Evolutionary conservation across 2,329 filamentous ascomycete genomes (phyloP).

Genomic region (Fusarium robinianum): DNA sequence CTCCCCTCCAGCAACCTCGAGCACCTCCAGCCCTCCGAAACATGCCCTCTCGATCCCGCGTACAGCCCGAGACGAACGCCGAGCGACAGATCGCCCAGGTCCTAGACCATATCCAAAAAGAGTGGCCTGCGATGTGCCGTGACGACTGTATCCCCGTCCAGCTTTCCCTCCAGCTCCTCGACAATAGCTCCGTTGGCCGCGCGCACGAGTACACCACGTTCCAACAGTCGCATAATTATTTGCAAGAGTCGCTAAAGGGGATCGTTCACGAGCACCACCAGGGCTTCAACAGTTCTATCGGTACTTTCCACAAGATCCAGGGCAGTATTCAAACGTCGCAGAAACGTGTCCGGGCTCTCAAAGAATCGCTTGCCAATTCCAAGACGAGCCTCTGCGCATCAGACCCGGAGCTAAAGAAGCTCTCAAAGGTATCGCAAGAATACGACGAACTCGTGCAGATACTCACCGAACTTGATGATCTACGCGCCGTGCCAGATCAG

Average conservation of each 20-base stretch:
- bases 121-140: constrained; percentile 91
- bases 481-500: constrained; percentile 87
- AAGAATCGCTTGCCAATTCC: constrained; percentile 79
- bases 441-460: constrained; percentile 90
- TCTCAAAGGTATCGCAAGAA: constrained; percentile 83
- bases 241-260: constrained; percentile 90
- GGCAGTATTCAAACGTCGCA: constrained; percentile 89
- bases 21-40: constrained; percentile 39
- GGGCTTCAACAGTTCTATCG: constrained; percentile 98
- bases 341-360: constrained; percentile 78
- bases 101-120: constrained; percentile 79
- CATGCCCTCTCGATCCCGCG: constrained; percentile 44
- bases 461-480: constrained; percentile 81
- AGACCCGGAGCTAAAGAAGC: constrained; percentile 87
- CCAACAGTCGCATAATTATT: constrained; percentile 77
- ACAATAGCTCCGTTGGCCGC: constrained; percentile 88
- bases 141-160: constrained; percentile 91
- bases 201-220: constrained; percentile 89
- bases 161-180: constrained; percentile 91
- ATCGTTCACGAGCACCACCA: constrained; percentile 99
- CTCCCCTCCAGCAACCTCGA: constrained; percentile 36
- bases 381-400: constrained; percentile 82
- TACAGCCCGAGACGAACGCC: constrained; percentile 52
- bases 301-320: constrained; percentile 98
- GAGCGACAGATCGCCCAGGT: constrained; percentile 65